Evolutionary conservation across 169 alveolate species (phyloP), one percentile per base, ranked within the genome.

Genomic region (Cryptosporidium canis): DNA sequence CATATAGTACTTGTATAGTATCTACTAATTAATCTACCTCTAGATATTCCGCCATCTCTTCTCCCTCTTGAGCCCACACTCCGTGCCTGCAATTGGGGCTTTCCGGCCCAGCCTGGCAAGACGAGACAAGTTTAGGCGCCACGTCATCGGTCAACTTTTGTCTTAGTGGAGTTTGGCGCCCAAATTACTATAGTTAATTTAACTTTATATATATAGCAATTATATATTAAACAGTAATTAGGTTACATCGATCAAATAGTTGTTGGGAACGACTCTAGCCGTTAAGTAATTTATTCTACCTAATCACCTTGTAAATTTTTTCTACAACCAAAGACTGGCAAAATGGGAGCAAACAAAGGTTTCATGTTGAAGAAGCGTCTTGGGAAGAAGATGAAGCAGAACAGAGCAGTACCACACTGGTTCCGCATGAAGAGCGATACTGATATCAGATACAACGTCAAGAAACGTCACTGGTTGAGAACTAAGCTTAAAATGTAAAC

Each of bases 391-490:
- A 94, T 92, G 91, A 93, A 92, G 90, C 95, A 93, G 83, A 94
- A 94, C 90, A 93, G 94, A 85, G 95, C 95, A 67, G 91, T 94
- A 91, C 97, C 97, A 67, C 93, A 94, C 91, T 94, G 97, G 97
- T 92, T 87, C 90, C 93, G 97, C 91, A 92, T 92, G 90, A 93
- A 92, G 92, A 92, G 93, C 39, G 94, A 94, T 83, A 92, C 92
- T 56, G 92, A 91, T 41, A 94, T 94, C 83, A 94, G 97, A 92
- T 94, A 93, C 90, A 94, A 94, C 90, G 91, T 95, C 18, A 94
- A 94, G 92, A 93, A 94, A 70, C 92, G 97, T 92, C 92, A 93
- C 87, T 94, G 97, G 97, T 93, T 95, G 90, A 94, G 97, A 94
- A 94, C 97, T 61, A 94, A 94, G 93, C 93, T 94, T 68, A 92